Evolutionary conservation across 495 filamentous ascomycete species (phyloP).

Genomic region (Endocarpon pusillum): DNA sequence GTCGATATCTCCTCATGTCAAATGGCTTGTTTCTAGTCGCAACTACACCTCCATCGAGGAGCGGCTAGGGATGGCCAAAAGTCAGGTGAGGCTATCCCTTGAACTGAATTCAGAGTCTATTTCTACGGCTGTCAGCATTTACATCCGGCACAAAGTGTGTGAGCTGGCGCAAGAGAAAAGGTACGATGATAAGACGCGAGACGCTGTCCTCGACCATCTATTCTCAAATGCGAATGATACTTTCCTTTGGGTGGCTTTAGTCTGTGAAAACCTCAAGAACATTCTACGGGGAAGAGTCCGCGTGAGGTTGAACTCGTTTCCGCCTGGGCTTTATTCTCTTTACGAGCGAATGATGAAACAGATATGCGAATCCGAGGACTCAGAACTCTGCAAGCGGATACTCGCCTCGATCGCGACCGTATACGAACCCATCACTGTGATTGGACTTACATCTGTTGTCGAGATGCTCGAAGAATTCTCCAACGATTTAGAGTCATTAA

Average conservation of each 20-base stretch:
- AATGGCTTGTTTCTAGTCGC: slow-evolving; percentile 19
- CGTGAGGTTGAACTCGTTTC: slow-evolving; percentile 4
- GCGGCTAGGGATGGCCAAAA: neutral
- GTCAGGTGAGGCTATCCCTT: slow-evolving; percentile 10
- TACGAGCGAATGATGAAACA: slow-evolving; percentile 10
- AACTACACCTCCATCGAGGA: slow-evolving; percentile 11
- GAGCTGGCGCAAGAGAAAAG: slow-evolving; percentile 6
- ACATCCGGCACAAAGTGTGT: slow-evolving; percentile 18
- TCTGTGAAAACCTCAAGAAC: slow-evolving; percentile 9
- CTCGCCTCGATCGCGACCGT: slow-evolving; percentile 5
- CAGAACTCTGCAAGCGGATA: slow-evolving; percentile 9
- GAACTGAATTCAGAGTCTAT: slow-evolving; percentile 12
- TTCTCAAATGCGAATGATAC: slow-evolving; percentile 11
- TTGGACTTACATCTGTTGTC: slow-evolving; percentile 12
- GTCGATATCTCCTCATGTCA: slow-evolving; percentile 7
- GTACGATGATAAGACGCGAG: slow-evolving; percentile 7
- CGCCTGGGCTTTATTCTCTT: slow-evolving; percentile 6
- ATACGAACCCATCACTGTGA: slow-evolving; percentile 8
- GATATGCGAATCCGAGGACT: neutral
- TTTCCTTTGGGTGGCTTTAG: slow-evolving; percentile 23
- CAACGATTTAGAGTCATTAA: neutral
- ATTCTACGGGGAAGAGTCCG: slow-evolving; percentile 1
- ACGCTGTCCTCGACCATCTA: slow-evolving; percentile 7
- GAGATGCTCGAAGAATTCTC: neutral
- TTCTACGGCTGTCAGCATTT: slow-evolving; percentile 12